Percentiles rank a stretch among this genome's conserved stretches.
Evolutionary conservation across 345 rosid species (phyloP).

Genomic region (Punica granatum): DNA sequence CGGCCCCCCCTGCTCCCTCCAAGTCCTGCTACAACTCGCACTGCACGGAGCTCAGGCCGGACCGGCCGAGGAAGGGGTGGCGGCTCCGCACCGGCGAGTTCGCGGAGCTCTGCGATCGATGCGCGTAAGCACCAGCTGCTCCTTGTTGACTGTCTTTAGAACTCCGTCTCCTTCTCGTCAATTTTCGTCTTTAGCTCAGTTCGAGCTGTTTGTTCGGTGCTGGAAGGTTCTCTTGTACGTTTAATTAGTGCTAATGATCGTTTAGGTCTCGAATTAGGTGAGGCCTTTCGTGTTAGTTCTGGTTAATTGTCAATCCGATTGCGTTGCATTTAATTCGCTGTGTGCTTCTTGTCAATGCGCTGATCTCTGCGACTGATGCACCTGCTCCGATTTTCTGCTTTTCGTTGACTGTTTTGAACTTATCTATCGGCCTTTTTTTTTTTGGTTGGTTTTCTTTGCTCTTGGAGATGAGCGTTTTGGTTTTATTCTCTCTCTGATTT

Average conservation of each 20-base stretch:
- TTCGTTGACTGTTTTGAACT: not conserved
- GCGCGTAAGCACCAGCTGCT: slow-evolving; percentile 52
- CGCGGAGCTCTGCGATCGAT: slow-evolving; percentile 91
- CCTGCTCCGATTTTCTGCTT: not conserved
- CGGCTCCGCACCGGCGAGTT: slow-evolving; percentile 68
- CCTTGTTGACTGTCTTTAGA: not conserved
- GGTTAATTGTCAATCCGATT: not conserved
- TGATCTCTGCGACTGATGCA: not conserved
- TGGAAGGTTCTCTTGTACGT: not conserved
- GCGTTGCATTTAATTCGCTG: not conserved
- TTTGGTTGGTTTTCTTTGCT: too few relatives aligned
- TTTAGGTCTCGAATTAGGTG: not conserved
- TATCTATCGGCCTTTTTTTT: not conserved
- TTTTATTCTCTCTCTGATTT: not conserved
- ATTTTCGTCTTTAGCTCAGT: not conserved
- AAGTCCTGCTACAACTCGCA: slow-evolving; percentile 64
- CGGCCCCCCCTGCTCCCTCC: slow-evolving; percentile 10
- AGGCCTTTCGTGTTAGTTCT: not conserved
- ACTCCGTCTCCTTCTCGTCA: not conserved
- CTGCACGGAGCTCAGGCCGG: slow-evolving; percentile 55
- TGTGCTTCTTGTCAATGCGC: not conserved
- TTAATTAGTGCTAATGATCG: not conserved
- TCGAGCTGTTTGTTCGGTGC: not conserved
- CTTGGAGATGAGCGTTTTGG: not conserved
- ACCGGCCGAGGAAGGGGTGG: slow-evolving; percentile 69